Conservation (phyloP, 2,329 filamentous ascomycete genomes). For the Podosphaera fusca region DNA sequence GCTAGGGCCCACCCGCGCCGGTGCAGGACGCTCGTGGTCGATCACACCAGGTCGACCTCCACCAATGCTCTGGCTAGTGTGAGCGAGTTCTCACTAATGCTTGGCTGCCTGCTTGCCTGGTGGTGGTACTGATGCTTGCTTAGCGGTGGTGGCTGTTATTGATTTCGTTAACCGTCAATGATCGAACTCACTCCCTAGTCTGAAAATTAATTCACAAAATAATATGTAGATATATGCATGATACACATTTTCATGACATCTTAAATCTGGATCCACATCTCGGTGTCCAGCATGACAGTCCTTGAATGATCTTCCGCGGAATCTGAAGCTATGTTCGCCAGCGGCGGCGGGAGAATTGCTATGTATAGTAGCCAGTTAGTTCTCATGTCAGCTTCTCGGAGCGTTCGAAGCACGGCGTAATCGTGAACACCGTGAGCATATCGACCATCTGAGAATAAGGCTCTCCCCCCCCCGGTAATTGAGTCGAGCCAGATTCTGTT, state of each 20-base stretch:
- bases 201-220: too few species aligned
- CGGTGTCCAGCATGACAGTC: neutral
- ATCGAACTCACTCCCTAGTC: neutral
- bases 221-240: too few species aligned
- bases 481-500: too few species aligned
- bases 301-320: neutral
- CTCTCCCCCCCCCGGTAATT: too few species aligned
- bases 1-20: conserved; percentile 8
- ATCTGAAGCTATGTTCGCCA: neutral
- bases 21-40: conserved; percentile 10
- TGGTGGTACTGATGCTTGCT: neutral
- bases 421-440: neutral
- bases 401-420: neutral
- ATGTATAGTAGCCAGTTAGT: neutral
- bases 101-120: neutral
- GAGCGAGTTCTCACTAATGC: neutral
- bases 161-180: neutral
- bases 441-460: too few species aligned
- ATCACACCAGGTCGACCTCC: conserved; percentile 11
- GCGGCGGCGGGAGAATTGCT: neutral
- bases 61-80: conserved; percentile 8
- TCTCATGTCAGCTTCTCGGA: neutral
- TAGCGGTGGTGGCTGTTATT: neutral
- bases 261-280: neutral
- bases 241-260: too few species aligned